Percentiles rank a stretch among this genome's conserved stretches.
phyloP scores from a whole-genome alignment of 805 yeast genomes.

The Kregervanrija pseudodelftensis region DNA sequence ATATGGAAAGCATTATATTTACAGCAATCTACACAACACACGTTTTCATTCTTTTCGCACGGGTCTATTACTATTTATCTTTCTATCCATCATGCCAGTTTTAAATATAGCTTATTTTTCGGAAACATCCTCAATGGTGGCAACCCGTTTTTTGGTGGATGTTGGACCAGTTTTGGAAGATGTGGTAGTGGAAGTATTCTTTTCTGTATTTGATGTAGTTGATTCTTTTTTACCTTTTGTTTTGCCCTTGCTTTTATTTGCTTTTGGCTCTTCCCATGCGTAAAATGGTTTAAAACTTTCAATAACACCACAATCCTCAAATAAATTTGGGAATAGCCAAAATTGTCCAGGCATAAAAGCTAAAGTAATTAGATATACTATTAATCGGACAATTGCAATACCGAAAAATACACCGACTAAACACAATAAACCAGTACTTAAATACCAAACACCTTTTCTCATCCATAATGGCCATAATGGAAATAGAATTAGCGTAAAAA shows the following conservation, averaged over 20 bases:
- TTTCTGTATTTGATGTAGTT: not conserved
- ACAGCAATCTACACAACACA: too few relatives aligned
- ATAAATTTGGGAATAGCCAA: constrained; percentile 94
- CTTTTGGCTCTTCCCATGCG: constrained; percentile 53
- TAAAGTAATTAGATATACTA: constrained; percentile 56
- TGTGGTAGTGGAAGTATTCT: not conserved
- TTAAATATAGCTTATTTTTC: constrained; percentile 2
- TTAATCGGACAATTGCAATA: constrained; percentile 70
- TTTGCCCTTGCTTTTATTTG: constrained; percentile 14
- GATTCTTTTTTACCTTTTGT: constrained; percentile 1
- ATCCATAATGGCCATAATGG: constrained; percentile 93
- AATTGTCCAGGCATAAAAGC: constrained; percentile 63
- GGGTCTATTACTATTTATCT: too few relatives aligned
- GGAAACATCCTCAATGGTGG: constrained; percentile 20
- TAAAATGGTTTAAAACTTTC: constrained; percentile 90
- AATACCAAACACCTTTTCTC: constrained; percentile 87
- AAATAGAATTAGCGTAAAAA: constrained; percentile 64
- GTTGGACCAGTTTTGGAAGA: not conserved
- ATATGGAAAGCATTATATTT: not conserved
- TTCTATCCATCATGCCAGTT: too few relatives aligned
- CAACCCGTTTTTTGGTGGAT: constrained; percentile 16
- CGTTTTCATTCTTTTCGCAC: too few relatives aligned
- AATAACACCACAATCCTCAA: constrained; percentile 89
- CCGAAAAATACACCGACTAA: constrained; percentile 69
- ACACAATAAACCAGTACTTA: constrained; percentile 70